A percentile compares a stretch with the other conserved stretches of the same genome.
phyloP scores from a whole-genome alignment of 805 yeast species.

The Candida sakaeoensis region DNA sequence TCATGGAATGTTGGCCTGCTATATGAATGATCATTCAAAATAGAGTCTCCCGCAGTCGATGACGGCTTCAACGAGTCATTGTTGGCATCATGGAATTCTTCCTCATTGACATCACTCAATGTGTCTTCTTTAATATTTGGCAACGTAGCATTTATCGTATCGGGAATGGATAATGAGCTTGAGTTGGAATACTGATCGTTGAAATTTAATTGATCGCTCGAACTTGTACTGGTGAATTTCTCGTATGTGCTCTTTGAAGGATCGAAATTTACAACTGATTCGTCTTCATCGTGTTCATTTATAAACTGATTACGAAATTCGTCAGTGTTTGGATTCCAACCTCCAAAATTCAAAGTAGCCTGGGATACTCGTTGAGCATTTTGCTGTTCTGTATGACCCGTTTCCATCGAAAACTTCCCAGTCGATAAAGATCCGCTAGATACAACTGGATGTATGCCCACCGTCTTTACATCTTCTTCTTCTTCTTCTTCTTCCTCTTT shows the following conservation, averaged over 20 bases:
- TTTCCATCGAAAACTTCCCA: conserved; percentile 22
- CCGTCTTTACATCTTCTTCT: not conserved
- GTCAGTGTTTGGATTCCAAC: conserved; percentile 59
- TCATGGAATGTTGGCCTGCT: conserved; percentile 17
- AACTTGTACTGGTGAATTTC: conserved; percentile 24
- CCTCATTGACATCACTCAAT: conserved; percentile 17
- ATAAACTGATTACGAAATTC: conserved; percentile 48
- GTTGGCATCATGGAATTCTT: conserved; percentile 9
- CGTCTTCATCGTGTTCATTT: conserved; percentile 37
- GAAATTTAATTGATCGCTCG: conserved; percentile 19
- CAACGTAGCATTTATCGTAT: conserved; percentile 35
- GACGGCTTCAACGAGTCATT: conserved; percentile 9
- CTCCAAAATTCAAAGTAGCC: conserved; percentile 43
- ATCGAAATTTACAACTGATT: conserved; percentile 26
- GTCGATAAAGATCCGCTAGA: conserved; percentile 30
- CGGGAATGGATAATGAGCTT: conserved; percentile 36
- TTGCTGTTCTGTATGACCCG: conserved; percentile 4
- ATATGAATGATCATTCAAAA: conserved; percentile 21
- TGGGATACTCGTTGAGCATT: conserved; percentile 29
- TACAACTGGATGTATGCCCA: conserved; percentile 16
- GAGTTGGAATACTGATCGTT: conserved; percentile 17
- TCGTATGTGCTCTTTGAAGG: conserved; percentile 19
- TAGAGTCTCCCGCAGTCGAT: conserved; percentile 18
- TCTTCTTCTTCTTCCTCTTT: not conserved
- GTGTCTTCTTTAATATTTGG: conserved; percentile 35